A percentile compares a stretch with the other conserved stretches of the same genome.
phyloP scores from a whole-genome alignment of 768 basidiomycete species.

The Kwoniella sp. region DNA sequence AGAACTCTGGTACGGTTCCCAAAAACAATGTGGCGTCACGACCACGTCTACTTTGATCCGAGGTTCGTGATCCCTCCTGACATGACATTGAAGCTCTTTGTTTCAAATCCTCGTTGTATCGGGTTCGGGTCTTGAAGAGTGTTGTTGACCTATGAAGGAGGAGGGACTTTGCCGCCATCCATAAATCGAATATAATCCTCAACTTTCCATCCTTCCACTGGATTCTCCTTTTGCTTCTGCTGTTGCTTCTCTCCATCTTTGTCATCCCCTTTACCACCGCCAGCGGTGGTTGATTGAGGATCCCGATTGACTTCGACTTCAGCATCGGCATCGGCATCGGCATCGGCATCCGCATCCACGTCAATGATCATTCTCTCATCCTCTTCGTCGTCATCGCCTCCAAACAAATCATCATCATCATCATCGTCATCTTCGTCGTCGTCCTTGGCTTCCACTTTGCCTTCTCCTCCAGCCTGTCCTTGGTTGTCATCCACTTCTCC shows the following conservation, averaged over 20 bases:
- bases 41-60: no score
- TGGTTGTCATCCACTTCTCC: conserved; percentile 11
- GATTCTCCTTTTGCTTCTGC: conserved; percentile 15
- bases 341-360: conserved; percentile 10
- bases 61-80: no score
- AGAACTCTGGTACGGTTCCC: no score
- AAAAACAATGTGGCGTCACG: no score
- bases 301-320: no score
- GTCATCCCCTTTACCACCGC: no score
- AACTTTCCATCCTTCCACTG: conserved; percentile 33
- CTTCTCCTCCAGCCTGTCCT: conserved; percentile 10
- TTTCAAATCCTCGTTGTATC: no score
- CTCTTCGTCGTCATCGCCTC: conserved; percentile 29
- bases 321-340: neutral
- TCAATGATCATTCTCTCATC: conserved; percentile 17
- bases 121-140: no score
- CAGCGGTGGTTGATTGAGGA: no score
- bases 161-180: conserved; percentile 36
- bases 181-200: conserved; percentile 40
- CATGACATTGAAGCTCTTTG: no score
- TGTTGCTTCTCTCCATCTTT: no score
- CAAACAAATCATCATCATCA: conserved; percentile 38
- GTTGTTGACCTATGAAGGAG: neutral
- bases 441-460: conserved; percentile 4
- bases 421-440: conserved; percentile 32